phyloP scores from a whole-genome alignment of 441 rosid genomes.

The Syzygium syzygioides region DNA sequence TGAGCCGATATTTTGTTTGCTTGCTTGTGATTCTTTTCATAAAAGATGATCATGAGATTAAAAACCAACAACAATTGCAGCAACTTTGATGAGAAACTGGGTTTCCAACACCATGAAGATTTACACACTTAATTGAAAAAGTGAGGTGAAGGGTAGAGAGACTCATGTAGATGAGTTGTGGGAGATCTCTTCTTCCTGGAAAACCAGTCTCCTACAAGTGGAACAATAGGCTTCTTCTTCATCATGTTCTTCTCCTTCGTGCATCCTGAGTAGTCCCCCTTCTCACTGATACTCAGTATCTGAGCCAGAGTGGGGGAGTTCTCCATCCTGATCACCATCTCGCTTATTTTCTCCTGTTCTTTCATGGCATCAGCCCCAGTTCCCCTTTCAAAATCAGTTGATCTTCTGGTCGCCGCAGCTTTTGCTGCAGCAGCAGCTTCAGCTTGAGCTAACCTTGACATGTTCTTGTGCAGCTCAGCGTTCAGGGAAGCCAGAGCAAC shows the following conservation, averaged over 20 bases:
- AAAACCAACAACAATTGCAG: background rate
- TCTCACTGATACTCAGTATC: slow-evolving; percentile 43
- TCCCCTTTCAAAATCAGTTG: background rate
- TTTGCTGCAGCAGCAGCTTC: slow-evolving; percentile 58
- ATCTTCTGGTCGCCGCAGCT: slow-evolving; percentile 11
- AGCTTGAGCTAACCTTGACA: slow-evolving; percentile 66
- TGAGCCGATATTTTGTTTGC: background rate
- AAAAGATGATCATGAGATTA: background rate
- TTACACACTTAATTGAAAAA: slow-evolving; percentile 18
- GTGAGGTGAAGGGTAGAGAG: slow-evolving; percentile 36
- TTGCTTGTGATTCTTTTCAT: background rate
- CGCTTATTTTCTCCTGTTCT: slow-evolving; percentile 32
- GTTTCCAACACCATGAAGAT: background rate
- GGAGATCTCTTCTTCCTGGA: slow-evolving; percentile 42
- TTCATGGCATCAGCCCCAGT: background rate
- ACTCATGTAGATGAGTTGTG: slow-evolving; percentile 12
- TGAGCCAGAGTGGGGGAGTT: slow-evolving; percentile 45
- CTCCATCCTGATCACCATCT: slow-evolving; percentile 30
- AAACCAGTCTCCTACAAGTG: slow-evolving; percentile 61
- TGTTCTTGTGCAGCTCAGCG: slow-evolving; percentile 69
- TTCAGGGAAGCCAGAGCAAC: slow-evolving; percentile 67
- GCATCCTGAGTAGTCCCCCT: slow-evolving; percentile 18
- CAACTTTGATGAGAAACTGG: background rate
- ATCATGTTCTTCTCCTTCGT: slow-evolving; percentile 20
- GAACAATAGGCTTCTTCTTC: slow-evolving; percentile 82